Conservation (phyloP, 2,329 filamentous ascomycete genomes). For the Aspergillus brasiliensis region DNA sequence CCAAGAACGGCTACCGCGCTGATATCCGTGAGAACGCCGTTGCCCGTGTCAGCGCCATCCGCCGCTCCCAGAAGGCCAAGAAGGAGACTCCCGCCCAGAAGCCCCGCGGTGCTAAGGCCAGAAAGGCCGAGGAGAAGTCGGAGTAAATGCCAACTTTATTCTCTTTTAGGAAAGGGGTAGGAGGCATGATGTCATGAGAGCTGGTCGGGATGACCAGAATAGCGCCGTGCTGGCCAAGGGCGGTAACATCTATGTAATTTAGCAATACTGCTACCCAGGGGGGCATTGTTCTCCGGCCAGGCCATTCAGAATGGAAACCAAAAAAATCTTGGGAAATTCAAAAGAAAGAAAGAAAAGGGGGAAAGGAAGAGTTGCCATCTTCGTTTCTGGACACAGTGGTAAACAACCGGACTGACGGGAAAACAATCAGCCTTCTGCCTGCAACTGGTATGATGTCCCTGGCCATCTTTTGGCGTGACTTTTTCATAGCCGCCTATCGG, state of each 20-base stretch:
- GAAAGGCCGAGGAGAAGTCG: constrained; percentile 60
- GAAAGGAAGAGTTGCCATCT: background rate
- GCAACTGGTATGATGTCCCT: constrained; percentile 4
- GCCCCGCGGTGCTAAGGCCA: constrained; percentile 75
- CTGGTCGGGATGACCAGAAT: constrained; percentile 18
- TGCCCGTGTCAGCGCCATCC: constrained; percentile 83
- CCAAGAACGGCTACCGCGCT: constrained; percentile 81
- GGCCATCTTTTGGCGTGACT: background rate
- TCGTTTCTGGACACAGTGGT: background rate
- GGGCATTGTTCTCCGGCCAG: constrained; percentile 13
- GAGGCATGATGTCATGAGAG: constrained; percentile 17
- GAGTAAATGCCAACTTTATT: constrained; percentile 33
- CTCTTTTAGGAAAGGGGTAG: constrained; percentile 1
- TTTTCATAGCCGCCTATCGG: constrained; percentile 27
- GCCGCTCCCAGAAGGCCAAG: constrained; percentile 73
- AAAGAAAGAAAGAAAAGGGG: constrained; percentile 15
- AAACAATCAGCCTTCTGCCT: constrained; percentile 21
- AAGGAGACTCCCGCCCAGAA: constrained; percentile 75
- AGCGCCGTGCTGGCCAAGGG: constrained; percentile 30
- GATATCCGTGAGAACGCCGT: constrained; percentile 79
- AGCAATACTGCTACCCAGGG: constrained; percentile 25
- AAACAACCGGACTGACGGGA: constrained; percentile 12
- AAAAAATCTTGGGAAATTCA: constrained; percentile 11
- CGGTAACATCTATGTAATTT: constrained; percentile 34
- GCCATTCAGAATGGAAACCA: constrained; percentile 17